Percentiles rank a stretch among this genome's conserved stretches.
Evolutionary conservation across 2,329 filamentous ascomycete species (phyloP).

Genomic region (Trichoderma sp.): DNA sequence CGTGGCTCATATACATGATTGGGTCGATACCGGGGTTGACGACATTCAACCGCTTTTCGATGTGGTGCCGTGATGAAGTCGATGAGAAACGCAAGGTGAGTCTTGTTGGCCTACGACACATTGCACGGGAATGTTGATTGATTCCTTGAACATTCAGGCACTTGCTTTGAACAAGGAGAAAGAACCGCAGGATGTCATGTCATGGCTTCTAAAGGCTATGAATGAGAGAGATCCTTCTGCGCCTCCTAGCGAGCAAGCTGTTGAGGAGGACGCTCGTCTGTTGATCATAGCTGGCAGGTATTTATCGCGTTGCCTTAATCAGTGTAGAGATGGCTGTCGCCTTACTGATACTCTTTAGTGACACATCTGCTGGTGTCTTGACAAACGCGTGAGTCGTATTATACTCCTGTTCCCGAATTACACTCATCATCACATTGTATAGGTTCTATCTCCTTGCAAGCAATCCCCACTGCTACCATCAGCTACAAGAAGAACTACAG

Average conservation of each 20-base stretch:
- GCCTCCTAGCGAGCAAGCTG: neutral
- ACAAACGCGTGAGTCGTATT: neutral
- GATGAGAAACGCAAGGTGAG: conserved; percentile 22
- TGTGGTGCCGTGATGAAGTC: conserved; percentile 32
- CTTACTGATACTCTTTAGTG: neutral
- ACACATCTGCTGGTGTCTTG: neutral
- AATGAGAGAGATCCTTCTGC: neutral
- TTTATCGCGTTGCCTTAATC: neutral
- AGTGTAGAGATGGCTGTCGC: neutral
- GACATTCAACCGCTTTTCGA: conserved; percentile 35
- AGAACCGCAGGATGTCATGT: conserved; percentile 7
- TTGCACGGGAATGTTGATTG: neutral
- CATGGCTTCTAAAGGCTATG: conserved; percentile 6
- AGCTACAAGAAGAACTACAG: neutral
- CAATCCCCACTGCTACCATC: neutral
- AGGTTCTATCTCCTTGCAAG: neutral
- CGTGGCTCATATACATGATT: conserved; percentile 35
- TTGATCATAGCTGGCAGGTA: conserved; percentile 13
- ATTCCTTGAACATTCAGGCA: neutral
- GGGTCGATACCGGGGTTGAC: conserved; percentile 41
- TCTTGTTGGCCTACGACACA: no score
- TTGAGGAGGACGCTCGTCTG: conserved; percentile 10
- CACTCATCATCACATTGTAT: neutral
- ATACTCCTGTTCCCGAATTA: no score
- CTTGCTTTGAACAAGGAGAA: neutral